Evolutionary conservation across 2,329 filamentous ascomycete genomes (phyloP).

Genomic region (Helotiales sp.): DNA sequence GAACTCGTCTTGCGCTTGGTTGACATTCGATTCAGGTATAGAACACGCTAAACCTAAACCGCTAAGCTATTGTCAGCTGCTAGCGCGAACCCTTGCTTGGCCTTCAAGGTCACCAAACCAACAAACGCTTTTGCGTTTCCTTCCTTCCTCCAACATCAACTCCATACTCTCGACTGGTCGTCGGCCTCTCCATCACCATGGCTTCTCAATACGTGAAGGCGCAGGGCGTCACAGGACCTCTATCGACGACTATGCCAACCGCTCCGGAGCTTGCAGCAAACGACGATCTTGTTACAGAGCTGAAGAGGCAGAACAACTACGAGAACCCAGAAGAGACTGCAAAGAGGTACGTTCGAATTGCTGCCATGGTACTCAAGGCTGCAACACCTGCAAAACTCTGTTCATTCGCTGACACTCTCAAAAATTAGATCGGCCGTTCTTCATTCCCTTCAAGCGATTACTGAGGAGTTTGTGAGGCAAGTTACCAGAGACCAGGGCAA

Average conservation of each 20-base stretch:
- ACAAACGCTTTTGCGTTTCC: slow-evolving; percentile 14
- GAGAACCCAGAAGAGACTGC: slow-evolving; percentile 82
- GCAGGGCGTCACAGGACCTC: slow-evolving; percentile 78
- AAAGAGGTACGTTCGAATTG: slow-evolving; percentile 63
- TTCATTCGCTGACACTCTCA: slow-evolving; percentile 25
- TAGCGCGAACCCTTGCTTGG: not conserved
- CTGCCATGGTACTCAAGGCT: not conserved
- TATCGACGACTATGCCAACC: slow-evolving; percentile 78
- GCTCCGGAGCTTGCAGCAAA: slow-evolving; percentile 77
- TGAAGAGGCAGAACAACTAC: slow-evolving; percentile 90
- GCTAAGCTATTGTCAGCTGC: not conserved
- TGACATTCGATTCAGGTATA: not conserved
- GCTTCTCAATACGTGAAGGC: slow-evolving; percentile 36
- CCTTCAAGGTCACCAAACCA: not conserved
- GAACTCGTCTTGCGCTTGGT: not conserved
- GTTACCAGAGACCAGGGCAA: slow-evolving; percentile 65
- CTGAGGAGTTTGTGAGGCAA: slow-evolving; percentile 83
- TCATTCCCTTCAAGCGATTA: slow-evolving; percentile 75
- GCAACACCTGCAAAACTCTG: too few species aligned
- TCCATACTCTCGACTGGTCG: not conserved
- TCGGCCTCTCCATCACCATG: slow-evolving; percentile 33
- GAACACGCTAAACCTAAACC: not conserved
- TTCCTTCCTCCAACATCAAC: not conserved
- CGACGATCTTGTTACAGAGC: slow-evolving; percentile 78
- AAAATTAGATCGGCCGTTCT: slow-evolving; percentile 64